Evolutionary conservation across 257 asterid genomes (phyloP).

Genomic region (Solanum medicagineum): DNA sequence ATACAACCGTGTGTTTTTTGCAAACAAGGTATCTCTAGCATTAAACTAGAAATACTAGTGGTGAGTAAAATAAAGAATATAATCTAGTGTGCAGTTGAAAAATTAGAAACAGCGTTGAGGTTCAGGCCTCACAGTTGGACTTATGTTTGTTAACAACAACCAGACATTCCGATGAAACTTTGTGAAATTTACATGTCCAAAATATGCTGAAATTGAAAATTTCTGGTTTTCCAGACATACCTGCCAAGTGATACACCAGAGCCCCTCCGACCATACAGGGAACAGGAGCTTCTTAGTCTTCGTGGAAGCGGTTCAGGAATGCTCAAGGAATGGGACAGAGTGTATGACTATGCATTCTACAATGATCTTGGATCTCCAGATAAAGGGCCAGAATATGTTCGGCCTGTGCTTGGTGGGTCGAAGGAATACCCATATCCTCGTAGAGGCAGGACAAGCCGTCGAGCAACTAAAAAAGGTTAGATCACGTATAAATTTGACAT

Average conservation of each 20-base stretch:
- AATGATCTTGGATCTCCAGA: slow-evolving; percentile 77
- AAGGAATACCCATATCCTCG: slow-evolving; percentile 75
- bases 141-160: neutral
- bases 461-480: slow-evolving; percentile 52
- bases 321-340: slow-evolving; percentile 85
- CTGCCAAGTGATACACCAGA: slow-evolving; percentile 61
- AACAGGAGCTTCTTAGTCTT: slow-evolving; percentile 57
- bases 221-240: slow-evolving; percentile 36
- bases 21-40: slow-evolving; percentile 48
- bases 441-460: slow-evolving; percentile 75
- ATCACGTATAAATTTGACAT: neutral
- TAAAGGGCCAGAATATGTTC: slow-evolving; percentile 39
- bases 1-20: slow-evolving; percentile 57
- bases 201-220: neutral
- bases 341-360: slow-evolving; percentile 79
- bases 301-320: slow-evolving; percentile 47
- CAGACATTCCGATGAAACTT: neutral
- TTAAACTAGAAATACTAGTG: neutral
- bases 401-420: slow-evolving; percentile 75
- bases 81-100: neutral
- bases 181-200: neutral
- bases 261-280: slow-evolving; percentile 47
- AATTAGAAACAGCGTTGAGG: neutral
- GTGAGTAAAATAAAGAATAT: neutral
- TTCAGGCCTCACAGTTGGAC: neutral